Conservation (phyloP, 2,329 filamentous ascomycete species). For the Colletotrichum sp. region DNA sequence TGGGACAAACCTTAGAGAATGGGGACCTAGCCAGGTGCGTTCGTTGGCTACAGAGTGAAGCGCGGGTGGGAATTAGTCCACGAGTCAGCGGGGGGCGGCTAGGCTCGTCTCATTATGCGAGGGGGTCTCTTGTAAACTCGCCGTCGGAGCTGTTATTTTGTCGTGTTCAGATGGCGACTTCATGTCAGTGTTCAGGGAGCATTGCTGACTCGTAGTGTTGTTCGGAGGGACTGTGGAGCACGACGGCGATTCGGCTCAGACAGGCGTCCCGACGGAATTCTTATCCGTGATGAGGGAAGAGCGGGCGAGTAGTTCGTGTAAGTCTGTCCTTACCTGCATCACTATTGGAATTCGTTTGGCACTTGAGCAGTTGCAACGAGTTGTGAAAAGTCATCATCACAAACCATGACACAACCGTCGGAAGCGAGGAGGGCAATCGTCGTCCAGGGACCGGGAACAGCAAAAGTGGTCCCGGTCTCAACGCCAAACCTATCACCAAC, state of each 20-base stretch:
- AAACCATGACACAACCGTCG: background rate
- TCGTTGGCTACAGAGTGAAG: background rate
- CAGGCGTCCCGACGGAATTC: rapidly evolving
- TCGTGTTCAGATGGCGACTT: background rate
- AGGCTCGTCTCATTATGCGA: background rate
- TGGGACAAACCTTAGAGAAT: background rate
- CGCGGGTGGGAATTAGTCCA: background rate
- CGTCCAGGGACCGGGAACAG: background rate
- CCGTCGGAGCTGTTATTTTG: background rate
- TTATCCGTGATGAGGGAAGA: background rate
- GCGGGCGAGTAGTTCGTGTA: background rate
- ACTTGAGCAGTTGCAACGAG: background rate
- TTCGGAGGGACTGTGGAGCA: background rate
- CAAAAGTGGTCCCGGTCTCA: background rate
- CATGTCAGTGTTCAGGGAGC: background rate
- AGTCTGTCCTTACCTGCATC: background rate
- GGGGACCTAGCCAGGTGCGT: background rate
- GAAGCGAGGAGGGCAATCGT: background rate
- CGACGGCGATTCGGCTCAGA: background rate
- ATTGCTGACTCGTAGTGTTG: background rate
- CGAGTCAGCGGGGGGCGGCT: background rate
- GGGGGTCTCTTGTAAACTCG: background rate
- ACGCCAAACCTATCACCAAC: background rate
- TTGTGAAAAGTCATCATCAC: rapidly evolving
- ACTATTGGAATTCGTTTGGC: background rate